These are phyloP conservation scores for Colletotrichum plurivorum DNA, from an alignment of 2,329 filamentous ascomycete species.

Conservation along the genomic window DNA sequence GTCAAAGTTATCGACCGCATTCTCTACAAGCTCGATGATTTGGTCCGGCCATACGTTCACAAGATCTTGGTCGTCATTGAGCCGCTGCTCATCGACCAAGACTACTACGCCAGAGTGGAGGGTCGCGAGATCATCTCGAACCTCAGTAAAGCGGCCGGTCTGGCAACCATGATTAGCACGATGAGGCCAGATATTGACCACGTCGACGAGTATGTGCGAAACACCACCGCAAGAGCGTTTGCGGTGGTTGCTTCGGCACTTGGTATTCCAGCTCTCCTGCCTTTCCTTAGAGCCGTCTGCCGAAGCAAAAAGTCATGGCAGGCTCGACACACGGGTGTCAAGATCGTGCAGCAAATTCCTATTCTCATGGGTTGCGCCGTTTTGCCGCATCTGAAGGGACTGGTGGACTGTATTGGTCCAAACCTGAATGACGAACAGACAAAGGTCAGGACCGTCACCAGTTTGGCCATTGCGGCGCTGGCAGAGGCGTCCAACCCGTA, in stretches of 20 bases:
- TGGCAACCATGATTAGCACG: slow-evolving; percentile 99
- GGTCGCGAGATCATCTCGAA: slow-evolving; percentile 99
- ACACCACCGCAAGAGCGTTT: slow-evolving; percentile 96
- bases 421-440: slow-evolving; percentile 98
- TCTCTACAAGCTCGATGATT: slow-evolving; percentile 96
- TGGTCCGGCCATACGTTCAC: slow-evolving; percentile 96
- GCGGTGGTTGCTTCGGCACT: slow-evolving; percentile 97
- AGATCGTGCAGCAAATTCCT: slow-evolving; percentile 98
- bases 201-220: slow-evolving; percentile 97
- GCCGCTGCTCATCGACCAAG: slow-evolving; percentile 98
- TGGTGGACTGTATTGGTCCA: slow-evolving; percentile 96
- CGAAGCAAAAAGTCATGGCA: slow-evolving; percentile 99
- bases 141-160: slow-evolving; percentile 93
- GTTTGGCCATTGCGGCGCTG: slow-evolving; percentile 92
- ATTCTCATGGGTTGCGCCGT: slow-evolving; percentile 99
- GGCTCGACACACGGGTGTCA: slow-evolving; percentile 96
- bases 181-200: slow-evolving; percentile 99
- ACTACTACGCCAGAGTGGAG: slow-evolving; percentile 98
- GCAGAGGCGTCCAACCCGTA: slow-evolving; percentile 98
- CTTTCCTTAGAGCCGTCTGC: slow-evolving; percentile 95
- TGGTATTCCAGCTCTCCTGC: slow-evolving; percentile 93
- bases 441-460: slow-evolving; percentile 96
- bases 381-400: slow-evolving; percentile 91
- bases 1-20: slow-evolving; percentile 99
- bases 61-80: slow-evolving; percentile 99